A percentile compares a stretch with the other conserved stretches of the same genome.
These are phyloP conservation scores for Plasmodium gaboni DNA, from an alignment of 169 alveolate species.

Conservation along the genomic window DNA sequence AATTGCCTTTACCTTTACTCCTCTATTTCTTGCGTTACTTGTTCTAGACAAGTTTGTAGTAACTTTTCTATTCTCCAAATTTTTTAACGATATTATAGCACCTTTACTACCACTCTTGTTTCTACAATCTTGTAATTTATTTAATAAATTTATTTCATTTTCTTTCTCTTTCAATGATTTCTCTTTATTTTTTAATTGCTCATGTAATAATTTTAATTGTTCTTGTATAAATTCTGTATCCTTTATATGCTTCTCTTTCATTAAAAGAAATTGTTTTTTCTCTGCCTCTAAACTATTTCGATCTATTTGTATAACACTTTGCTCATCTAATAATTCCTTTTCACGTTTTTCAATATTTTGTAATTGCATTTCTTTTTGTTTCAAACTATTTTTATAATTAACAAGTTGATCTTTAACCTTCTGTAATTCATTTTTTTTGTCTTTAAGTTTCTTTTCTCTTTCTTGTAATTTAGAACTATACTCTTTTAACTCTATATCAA, in stretches of 20 bases:
- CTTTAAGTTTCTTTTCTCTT: conserved; percentile 71
- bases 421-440: conserved; percentile 66
- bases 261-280: conserved; percentile 61
- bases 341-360: conserved; percentile 65
- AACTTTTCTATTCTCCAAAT: conserved; percentile 48
- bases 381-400: conserved; percentile 67
- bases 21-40: conserved; percentile 34
- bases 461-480: conserved; percentile 63
- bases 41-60: conserved; percentile 38
- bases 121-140: conserved; percentile 65
- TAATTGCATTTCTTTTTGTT: conserved; percentile 60
- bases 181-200: conserved; percentile 67
- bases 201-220: conserved; percentile 68
- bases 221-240: conserved; percentile 74
- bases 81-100: conserved; percentile 66
- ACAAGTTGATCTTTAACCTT: conserved; percentile 65
- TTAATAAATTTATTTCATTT: conserved; percentile 55
- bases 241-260: conserved; percentile 70
- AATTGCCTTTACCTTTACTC: conserved; percentile 45
- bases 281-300: conserved; percentile 71
- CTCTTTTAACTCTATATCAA: conserved; percentile 41
- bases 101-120: conserved; percentile 64
- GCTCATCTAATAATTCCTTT: conserved; percentile 70
- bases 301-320: conserved; percentile 64
- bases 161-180: conserved; percentile 69